Evolutionary conservation across 768 basidiomycete species (phyloP).

Genomic region (Tephrocybe sp.): DNA sequence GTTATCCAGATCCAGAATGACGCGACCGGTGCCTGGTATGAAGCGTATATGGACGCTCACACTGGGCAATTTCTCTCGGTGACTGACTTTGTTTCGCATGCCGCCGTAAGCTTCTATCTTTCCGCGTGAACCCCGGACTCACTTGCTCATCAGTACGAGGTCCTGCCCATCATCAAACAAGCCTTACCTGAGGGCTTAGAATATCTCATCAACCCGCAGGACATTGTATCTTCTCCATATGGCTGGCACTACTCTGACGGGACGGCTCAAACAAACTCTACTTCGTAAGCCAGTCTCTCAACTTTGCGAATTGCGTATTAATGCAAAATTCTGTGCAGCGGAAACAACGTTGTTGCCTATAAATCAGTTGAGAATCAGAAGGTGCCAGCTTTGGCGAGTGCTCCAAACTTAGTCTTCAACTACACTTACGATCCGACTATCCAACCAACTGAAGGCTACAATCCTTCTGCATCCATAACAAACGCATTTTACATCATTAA

Average conservation of each 20-base stretch:
- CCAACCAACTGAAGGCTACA: constrained; percentile 27
- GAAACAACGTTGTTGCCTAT: constrained; percentile 35
- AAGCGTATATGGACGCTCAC: constrained; percentile 58
- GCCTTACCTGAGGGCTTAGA: constrained; percentile 42
- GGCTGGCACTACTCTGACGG: constrained; percentile 34
- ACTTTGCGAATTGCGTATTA: neutral
- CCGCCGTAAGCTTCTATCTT: constrained; percentile 28
- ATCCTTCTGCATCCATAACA: constrained; percentile 49
- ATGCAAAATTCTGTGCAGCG: constrained; percentile 16
- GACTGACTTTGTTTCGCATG: constrained; percentile 48
- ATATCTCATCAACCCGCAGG: constrained; percentile 43
- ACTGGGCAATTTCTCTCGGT: constrained; percentile 46
- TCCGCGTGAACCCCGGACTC: neutral
- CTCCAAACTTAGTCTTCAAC: too few species aligned
- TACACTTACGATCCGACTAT: constrained; percentile 27
- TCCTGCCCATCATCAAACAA: neutral
- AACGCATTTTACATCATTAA: constrained; percentile 60
- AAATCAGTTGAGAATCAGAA: constrained; percentile 29
- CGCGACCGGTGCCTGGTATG: constrained; percentile 42
- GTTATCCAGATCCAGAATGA: constrained; percentile 32
- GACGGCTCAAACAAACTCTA: constrained; percentile 21
- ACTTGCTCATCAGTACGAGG: neutral
- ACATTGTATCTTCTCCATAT: constrained; percentile 41
- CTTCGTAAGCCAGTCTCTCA: constrained; percentile 17
- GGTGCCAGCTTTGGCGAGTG: too few species aligned